Conservation (phyloP, 164 flowering plant species). For the Berberis vulgaris region DNA sequence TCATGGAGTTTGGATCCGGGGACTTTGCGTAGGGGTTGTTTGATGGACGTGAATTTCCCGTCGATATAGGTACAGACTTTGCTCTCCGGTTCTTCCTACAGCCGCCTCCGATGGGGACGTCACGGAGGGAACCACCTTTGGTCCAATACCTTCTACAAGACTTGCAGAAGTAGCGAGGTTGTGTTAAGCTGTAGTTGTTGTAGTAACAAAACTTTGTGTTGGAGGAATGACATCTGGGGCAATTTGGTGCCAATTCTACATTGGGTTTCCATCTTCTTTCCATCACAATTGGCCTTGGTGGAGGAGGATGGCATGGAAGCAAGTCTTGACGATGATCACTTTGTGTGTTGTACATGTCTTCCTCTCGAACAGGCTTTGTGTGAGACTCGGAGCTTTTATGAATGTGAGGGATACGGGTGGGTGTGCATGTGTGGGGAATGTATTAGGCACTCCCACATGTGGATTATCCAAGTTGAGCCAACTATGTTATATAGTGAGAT, state of each 20-base stretch:
- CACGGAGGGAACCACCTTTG: slow-evolving; percentile 54
- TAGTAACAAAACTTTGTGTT: slow-evolving; percentile 62
- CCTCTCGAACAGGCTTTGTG: not conserved
- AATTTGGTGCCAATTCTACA: slow-evolving; percentile 39
- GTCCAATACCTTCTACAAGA: slow-evolving; percentile 65
- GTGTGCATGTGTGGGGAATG: not conserved
- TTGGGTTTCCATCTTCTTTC: slow-evolving; percentile 41
- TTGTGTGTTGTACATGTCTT: slow-evolving; percentile 1
- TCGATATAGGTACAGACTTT: slow-evolving; percentile 10
- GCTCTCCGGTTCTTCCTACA: slow-evolving; percentile 40
- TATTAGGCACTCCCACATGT: too few relatives aligned
- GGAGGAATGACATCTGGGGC: slow-evolving; percentile 54
- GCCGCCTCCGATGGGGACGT: slow-evolving; percentile 60
- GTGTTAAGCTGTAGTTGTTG: slow-evolving; percentile 64
- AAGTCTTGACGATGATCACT: not conserved
- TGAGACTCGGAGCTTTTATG: not conserved
- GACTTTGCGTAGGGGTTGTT: too few relatives aligned
- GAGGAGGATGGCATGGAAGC: slow-evolving; percentile 2
- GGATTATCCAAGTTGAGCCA: too few relatives aligned
- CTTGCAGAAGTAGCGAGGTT: slow-evolving; percentile 64
- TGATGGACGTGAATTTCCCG: not conserved
- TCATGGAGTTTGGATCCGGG: not conserved
- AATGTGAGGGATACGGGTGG: slow-evolving; percentile 2
- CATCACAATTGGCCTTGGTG: slow-evolving; percentile 17
- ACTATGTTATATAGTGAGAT: too few relatives aligned